A percentile compares a stretch with the other conserved stretches of the same genome.
Evolutionary conservation across 1,284 basidiomycete genomes (phyloP).

Genomic region (Microbotryum lychnidis-dioicae): DNA sequence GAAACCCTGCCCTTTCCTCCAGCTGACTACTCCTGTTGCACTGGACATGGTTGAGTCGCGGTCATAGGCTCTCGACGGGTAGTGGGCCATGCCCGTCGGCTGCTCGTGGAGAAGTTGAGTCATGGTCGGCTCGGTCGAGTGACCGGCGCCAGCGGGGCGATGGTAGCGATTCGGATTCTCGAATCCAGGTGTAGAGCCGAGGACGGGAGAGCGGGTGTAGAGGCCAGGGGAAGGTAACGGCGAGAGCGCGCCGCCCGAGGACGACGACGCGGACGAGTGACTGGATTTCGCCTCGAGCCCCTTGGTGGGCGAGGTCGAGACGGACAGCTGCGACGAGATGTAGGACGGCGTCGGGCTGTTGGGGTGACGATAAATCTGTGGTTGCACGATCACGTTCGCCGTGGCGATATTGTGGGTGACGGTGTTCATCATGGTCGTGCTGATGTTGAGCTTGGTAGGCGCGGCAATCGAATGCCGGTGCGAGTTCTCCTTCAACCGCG

Average conservation of each 20-base stretch:
- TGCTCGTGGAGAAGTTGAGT: constrained; percentile 21
- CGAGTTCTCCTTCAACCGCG: too few relatives aligned
- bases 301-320: too few relatives aligned
- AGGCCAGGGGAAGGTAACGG: not conserved
- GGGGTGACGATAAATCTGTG: too few relatives aligned
- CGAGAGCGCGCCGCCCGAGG: not conserved
- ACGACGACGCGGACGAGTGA: not conserved
- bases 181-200: constrained; percentile 1
- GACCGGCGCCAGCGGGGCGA: constrained; percentile 7
- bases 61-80: not conserved
- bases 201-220: not conserved
- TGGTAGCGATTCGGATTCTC: constrained; percentile 14
- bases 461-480: too few relatives aligned
- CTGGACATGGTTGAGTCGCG: constrained; percentile 25
- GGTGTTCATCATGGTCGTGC: too few relatives aligned
- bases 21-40: constrained; percentile 34
- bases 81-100: constrained; percentile 2
- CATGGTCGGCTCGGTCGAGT: constrained; percentile 25
- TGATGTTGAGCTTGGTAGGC: too few relatives aligned
- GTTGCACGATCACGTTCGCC: too few relatives aligned
- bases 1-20: constrained; percentile 38
- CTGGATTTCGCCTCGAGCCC: not conserved
- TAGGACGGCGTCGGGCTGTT: too few relatives aligned
- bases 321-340: too few relatives aligned
- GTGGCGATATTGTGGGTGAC: too few relatives aligned